Conservation (phyloP, 1,284 basidiomycete genomes). For the Phellopilus nigrolimitatus region DNA sequence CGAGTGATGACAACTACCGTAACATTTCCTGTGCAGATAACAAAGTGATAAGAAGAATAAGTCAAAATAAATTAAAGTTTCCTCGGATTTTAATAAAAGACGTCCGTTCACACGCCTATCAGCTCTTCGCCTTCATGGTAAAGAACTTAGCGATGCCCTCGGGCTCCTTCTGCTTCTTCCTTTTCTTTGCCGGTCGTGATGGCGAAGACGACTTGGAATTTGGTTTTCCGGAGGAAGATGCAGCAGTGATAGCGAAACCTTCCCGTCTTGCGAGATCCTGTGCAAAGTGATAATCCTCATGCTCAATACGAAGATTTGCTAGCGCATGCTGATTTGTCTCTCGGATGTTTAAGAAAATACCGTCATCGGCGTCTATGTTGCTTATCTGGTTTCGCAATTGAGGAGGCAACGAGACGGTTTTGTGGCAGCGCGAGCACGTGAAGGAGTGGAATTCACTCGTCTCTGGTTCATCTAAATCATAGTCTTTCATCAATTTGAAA, state of each 20-base stretch:
- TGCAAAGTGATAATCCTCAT: conserved; percentile 85
- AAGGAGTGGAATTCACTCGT: conserved; percentile 17
- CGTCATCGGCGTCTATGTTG: conserved; percentile 8
- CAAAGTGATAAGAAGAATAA: neutral
- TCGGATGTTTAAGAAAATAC: conserved; percentile 6
- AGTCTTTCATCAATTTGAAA: neutral
- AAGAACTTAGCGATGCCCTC: conserved; percentile 80
- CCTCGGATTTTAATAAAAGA: neutral
- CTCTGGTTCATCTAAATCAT: neutral
- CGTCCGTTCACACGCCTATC: neutral
- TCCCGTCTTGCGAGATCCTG: conserved; percentile 54
- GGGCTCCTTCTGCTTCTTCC: conserved; percentile 36
- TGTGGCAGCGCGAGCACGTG: conserved; percentile 22
- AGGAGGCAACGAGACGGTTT: conserved; percentile 16
- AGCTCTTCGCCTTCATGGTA: conserved; percentile 30
- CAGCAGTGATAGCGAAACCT: conserved; percentile 1
- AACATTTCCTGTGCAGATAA: conserved; percentile 1
- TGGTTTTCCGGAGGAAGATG: conserved; percentile 3
- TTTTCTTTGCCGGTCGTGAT: conserved; percentile 33
- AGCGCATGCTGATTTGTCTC: conserved; percentile 34
- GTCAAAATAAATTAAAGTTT: too few relatives aligned
- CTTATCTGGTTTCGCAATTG: conserved; percentile 4
- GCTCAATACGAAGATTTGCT: conserved; percentile 57
- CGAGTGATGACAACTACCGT: neutral
- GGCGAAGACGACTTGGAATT: conserved; percentile 12